phyloP scores from a whole-genome alignment of 2,329 filamentous ascomycete species.

The Beauveria varroae region DNA sequence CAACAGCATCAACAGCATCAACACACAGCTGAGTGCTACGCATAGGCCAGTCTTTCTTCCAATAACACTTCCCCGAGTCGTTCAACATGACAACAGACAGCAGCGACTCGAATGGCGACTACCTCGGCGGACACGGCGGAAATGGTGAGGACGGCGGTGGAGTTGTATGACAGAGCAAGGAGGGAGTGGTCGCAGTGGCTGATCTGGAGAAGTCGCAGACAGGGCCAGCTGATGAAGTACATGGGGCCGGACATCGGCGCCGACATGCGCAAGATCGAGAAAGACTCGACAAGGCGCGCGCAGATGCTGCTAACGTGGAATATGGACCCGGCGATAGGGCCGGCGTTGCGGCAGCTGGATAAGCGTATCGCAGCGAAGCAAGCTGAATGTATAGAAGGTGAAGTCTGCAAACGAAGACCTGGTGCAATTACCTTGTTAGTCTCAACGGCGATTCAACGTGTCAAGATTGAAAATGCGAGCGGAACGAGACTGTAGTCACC shows the following conservation, averaged over 20 bases:
- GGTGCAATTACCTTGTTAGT: too few species aligned
- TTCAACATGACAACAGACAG: too few species aligned
- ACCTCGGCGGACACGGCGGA: neutral
- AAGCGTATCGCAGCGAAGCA: neutral
- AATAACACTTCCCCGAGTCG: too few species aligned
- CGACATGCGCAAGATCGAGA: neutral
- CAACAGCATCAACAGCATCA: too few species aligned
- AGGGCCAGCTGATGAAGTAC: slow-evolving; percentile 12
- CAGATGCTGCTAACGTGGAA: neutral
- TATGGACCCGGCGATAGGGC: neutral
- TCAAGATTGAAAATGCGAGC: too few species aligned
- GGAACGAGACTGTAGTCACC: too few species aligned
- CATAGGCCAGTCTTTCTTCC: too few species aligned
- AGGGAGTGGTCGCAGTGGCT: slow-evolving; percentile 41
- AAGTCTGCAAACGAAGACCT: too few species aligned
- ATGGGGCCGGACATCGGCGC: neutral
- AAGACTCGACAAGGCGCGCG: neutral
- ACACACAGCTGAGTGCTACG: too few species aligned
- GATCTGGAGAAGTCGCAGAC: slow-evolving; percentile 36
- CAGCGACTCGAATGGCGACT: neutral
- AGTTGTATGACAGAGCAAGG: slow-evolving; percentile 42
- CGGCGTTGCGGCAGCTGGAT: neutral
- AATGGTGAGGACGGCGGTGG: neutral
- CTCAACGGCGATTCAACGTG: too few species aligned
- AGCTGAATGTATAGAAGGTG: neutral